phyloP scores from a whole-genome alignment of 1,284 basidiomycete genomes.

The Ganoderma lingzhi region DNA sequence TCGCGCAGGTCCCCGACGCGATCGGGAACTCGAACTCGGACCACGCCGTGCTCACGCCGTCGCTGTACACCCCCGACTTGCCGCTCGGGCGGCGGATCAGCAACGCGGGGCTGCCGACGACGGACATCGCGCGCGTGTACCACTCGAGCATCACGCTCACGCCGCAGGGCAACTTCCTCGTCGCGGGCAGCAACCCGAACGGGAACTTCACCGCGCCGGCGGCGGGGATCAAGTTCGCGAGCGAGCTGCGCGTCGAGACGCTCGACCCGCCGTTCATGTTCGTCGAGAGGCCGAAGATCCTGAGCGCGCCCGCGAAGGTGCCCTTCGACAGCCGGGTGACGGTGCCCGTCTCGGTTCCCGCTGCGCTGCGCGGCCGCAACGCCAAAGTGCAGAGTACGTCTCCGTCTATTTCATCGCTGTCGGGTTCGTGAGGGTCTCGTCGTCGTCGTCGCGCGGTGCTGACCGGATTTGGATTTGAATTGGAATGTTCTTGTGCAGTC shows the following conservation, averaged over 20 bases:
- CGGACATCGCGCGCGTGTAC: constrained; percentile 53
- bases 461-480: neutral
- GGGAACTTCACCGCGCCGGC: constrained; percentile 28
- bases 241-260: constrained; percentile 49
- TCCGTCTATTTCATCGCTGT: too few species aligned
- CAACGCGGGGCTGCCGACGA: constrained; percentile 52
- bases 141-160: constrained; percentile 52
- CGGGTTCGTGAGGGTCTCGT: too few species aligned
- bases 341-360: constrained; percentile 43
- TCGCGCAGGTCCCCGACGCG: constrained; percentile 38
- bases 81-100: constrained; percentile 55
- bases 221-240: constrained; percentile 38
- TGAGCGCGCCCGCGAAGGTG: constrained; percentile 46
- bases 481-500: constrained; percentile 33
- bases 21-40: constrained; percentile 55
- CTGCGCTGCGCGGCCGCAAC: neutral
- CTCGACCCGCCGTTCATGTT: constrained; percentile 54
- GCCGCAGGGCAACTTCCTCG: constrained; percentile 51
- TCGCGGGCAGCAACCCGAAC: constrained; percentile 61
- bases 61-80: constrained; percentile 57
- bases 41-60: constrained; percentile 51
- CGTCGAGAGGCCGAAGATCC: constrained; percentile 45
- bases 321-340: constrained; percentile 48
- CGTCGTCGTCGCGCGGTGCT: neutral
- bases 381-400: constrained; percentile 13